Conservation (phyloP, 2,329 filamentous ascomycete species). For the Fusarium mangiferae region DNA sequence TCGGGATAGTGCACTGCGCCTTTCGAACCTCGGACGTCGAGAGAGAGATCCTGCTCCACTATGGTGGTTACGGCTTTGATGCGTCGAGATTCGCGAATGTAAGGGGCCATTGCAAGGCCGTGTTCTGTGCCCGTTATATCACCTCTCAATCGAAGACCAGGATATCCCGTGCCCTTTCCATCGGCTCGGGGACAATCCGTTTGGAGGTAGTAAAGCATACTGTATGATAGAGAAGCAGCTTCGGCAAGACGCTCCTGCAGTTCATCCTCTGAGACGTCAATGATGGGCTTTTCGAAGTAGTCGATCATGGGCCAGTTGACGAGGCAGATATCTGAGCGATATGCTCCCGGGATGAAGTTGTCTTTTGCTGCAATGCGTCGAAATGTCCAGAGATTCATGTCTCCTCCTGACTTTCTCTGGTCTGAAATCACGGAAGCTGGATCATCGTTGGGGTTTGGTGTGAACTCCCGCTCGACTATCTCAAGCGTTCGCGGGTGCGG, state of each 20-base stretch:
- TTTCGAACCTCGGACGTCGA: slow-evolving; percentile 31
- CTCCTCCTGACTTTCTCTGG: slow-evolving; percentile 41
- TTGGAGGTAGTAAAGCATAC: slow-evolving; percentile 45
- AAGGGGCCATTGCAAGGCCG: slow-evolving; percentile 44
- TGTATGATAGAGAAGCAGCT: slow-evolving; percentile 41
- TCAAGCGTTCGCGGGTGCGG: slow-evolving; percentile 43
- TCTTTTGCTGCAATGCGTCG: slow-evolving; percentile 39
- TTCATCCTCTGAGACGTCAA: slow-evolving; percentile 37
- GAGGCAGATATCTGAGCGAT: slow-evolving; percentile 42
- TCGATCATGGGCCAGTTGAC: slow-evolving; percentile 48
- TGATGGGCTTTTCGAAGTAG: slow-evolving; percentile 45
- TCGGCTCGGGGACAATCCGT: slow-evolving; percentile 43
- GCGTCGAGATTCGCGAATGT: slow-evolving; percentile 42
- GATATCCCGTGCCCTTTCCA: slow-evolving; percentile 38
- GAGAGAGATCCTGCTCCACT: slow-evolving; percentile 42
- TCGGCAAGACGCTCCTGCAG: slow-evolving; percentile 23
- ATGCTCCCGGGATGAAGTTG: slow-evolving; percentile 39
- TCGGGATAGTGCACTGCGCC: slow-evolving; percentile 41
- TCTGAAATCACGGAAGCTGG: slow-evolving; percentile 38
- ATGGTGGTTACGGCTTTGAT: slow-evolving; percentile 41
- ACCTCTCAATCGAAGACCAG: slow-evolving; percentile 41
- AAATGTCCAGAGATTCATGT: slow-evolving; percentile 46
- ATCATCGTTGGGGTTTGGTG: slow-evolving; percentile 42
- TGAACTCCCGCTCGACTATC: slow-evolving; percentile 44
- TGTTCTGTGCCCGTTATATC: slow-evolving; percentile 44